Base-by-base conservation (phyloP, 805 yeast genomes). In the Nakazawaea wyomingensis region DNA sequence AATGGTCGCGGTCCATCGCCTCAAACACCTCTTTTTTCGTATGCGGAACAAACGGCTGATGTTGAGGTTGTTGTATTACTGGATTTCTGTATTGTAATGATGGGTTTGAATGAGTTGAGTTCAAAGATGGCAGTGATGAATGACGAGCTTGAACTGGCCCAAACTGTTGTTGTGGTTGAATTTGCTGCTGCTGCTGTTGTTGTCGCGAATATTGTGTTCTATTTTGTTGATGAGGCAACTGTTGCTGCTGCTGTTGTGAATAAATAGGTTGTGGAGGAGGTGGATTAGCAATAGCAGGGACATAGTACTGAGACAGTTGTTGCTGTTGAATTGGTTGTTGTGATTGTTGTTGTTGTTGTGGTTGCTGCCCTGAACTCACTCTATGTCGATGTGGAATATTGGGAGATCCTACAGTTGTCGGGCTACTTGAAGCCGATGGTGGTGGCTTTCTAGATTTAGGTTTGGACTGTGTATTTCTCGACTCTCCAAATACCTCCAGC, bases 381-480 rank as follows among this genome's bases (percentile, higher is more conserved):
- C 44, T 40, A 45, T 29, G 39, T 41, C 19, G 53, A 38, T 4
- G 47, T 44, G 10, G 51, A 43, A 33, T 37, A 37, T 34, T 54
- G 50, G 43, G 58, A 19, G 43, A 53, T 36, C 44, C 45, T 13
- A 37, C 18, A 11, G 39, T 31, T n/a, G 43, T 34, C 16, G 32
- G 6, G 19, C 22, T 19, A 27, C 27, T 20, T 18, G 43, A 10
- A 47, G 45, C 18, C 33, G 38, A 21, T 46, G 51, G 52, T 16
- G 45, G 55, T 4, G 47, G 43, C 34, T 48, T 47, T 16, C 45
- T 37, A 5, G 44, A 48, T 32, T 50, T 53, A 18, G 45, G 52
- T 18, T 31, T 36, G 17, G 48, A 49, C 13, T 48, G 41, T 34
- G 32, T 14, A 29, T 22, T 42, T 47, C 33, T 57, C 56, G 55